These are phyloP conservation scores for Mycena vitilis DNA, from an alignment of 768 basidiomycete species.

Conservation along the genomic window DNA sequence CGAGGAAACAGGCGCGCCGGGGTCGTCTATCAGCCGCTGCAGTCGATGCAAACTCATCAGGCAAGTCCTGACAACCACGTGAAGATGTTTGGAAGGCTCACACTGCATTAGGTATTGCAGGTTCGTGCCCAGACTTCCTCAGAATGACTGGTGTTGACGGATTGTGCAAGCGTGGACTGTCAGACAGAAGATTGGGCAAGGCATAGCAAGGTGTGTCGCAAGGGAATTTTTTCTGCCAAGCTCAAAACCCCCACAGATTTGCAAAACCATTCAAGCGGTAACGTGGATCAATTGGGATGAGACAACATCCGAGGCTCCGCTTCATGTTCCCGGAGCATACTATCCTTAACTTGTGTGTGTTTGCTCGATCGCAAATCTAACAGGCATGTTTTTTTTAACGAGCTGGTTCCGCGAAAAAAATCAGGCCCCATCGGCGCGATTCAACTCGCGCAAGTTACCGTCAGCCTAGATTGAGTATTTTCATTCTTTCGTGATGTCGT, in stretches of 20 bases:
- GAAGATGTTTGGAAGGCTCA: neutral
- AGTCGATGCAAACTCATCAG: constrained; percentile 28
- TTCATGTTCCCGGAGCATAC: no score
- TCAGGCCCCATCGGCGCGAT: no score
- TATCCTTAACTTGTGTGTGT: no score
- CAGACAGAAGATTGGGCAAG: constrained; percentile 33
- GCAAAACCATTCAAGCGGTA: constrained; percentile 28
- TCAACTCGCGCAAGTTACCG: no score
- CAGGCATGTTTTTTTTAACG: no score
- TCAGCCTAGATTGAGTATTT: no score
- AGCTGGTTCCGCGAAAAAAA: no score
- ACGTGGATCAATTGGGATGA: constrained; percentile 17
- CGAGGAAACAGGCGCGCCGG: constrained; percentile 24
- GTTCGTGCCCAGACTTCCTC: neutral
- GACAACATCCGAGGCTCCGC: no score
- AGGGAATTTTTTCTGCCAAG: no score
- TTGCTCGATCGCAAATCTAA: no score
- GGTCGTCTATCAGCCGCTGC: constrained; percentile 22
- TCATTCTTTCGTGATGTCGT: no score
- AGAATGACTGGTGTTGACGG: neutral
- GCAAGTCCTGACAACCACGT: neutral
- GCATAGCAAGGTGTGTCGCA: constrained; percentile 27
- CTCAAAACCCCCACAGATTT: constrained; percentile 5
- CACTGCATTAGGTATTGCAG: constrained; percentile 28
- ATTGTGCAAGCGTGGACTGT: constrained; percentile 22